Evolutionary conservation across 805 yeast species (phyloP), one percentile per base, ranked within the genome.

Genomic region (Lipomyces sp.): DNA sequence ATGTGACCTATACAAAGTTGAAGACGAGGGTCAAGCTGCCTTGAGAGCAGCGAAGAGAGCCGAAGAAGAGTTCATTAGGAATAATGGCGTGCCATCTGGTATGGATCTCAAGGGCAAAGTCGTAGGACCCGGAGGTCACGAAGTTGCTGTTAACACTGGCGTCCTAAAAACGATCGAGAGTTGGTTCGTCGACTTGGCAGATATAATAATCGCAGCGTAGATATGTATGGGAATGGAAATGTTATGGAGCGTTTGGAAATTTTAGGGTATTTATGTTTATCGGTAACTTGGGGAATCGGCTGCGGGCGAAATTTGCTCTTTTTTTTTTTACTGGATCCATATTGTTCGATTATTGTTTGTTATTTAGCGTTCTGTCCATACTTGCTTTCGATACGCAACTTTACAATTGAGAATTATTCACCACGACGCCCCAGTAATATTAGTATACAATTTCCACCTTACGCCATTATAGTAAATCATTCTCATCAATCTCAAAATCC

Each of bases 1-100:
- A 39, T 69, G 71, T 62, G 71, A 69, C 48, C 51, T 69, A n/a
- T 69, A 69, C 62, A 67, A 67, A 48, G 68, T 67, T 45, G 71
- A 69, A 37, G 70, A 69, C 35, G 71, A 69, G 45, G 45, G 59
- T 4, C 59, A 63, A 32, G 39, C 71, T 3, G 60, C 68, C 45
- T 63, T 63, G 59, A 60, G 71, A n/a, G 71, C 71, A 2, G 70
- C 70, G 18, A 53, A 59, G 30, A 64, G 57, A 29, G 71, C 71
- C 5, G 71, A 67, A 50, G 60, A 53, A 5, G 71, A 67, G 45
- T 69, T 68, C 37, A 33, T 60, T 18, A 58, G 64, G 37, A 65
- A 65, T 35, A 65, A 59, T 33, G 70, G 70, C 13, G 18, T 66
- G 13, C 66, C 69, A 3, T 50, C 63, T 7, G 69, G 69, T 7